Evolutionary conservation across 2,329 filamentous ascomycete genomes (phyloP).

Genomic region (Cercospora nicotianae): DNA sequence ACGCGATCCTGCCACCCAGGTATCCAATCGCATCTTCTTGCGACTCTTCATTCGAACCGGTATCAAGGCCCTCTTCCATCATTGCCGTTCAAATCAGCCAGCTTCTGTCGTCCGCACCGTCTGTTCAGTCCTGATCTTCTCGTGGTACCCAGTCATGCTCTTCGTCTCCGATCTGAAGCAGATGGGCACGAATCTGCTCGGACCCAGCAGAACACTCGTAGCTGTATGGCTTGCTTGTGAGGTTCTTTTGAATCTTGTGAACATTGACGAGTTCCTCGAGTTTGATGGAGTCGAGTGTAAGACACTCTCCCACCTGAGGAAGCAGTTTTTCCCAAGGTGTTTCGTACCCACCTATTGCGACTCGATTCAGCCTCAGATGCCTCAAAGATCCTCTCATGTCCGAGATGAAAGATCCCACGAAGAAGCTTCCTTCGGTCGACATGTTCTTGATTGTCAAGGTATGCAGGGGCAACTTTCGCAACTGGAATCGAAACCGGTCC

Average conservation of each 20-base stretch:
- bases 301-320: not conserved
- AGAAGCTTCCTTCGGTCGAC: not conserved
- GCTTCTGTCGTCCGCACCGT: not conserved
- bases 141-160: not conserved
- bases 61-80: not conserved
- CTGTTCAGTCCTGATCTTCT: not conserved
- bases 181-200: not conserved
- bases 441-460: not conserved
- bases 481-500: not conserved
- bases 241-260: too few species aligned
- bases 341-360: not conserved
- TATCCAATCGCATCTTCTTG: not conserved
- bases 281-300: not conserved
- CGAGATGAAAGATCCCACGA: not conserved
- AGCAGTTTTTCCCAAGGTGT: not conserved
- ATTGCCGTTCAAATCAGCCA: not conserved
- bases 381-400: not conserved
- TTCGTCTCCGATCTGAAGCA: not conserved
- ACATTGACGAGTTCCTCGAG: not conserved
- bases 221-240: not conserved
- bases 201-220: not conserved
- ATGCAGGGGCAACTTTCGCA: not conserved
- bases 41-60: not conserved
- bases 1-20: not conserved
- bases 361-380: not conserved